Percentiles rank a stretch among this genome's conserved stretches.
These are phyloP conservation scores for Onygenales sp. DNA, from an alignment of 2,329 filamentous ascomycete genomes.

Conservation along the genomic window DNA sequence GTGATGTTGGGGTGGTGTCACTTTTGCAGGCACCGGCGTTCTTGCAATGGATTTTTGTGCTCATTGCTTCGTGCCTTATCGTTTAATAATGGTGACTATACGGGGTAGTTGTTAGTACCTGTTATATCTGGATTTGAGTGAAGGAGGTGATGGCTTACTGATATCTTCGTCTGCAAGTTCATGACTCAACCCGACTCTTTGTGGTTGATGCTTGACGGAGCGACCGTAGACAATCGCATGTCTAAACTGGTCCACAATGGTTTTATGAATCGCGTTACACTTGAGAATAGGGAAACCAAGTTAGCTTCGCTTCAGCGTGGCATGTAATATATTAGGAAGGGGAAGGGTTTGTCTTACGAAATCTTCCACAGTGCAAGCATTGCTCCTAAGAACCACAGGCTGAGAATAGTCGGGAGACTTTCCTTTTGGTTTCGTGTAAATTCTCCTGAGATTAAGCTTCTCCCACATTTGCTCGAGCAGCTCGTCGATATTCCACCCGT, in stretches of 20 bases:
- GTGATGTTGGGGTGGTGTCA: no score
- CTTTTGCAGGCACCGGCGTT: neutral
- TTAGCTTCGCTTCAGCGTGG: neutral
- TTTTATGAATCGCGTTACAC: slow-evolving; percentile 97
- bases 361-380: slow-evolving; percentile 84
- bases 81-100: slow-evolving; percentile 28
- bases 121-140: neutral
- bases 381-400: slow-evolving; percentile 79
- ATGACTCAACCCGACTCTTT: slow-evolving; percentile 83
- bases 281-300: slow-evolving; percentile 25
- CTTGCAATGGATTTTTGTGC: neutral
- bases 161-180: slow-evolving; percentile 96
- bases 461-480: slow-evolving; percentile 98
- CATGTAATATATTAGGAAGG: neutral
- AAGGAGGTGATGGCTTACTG: slow-evolving; percentile 47
- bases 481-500: slow-evolving; percentile 97
- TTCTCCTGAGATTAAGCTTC: slow-evolving; percentile 77
- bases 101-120: neutral
- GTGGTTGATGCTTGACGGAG: slow-evolving; percentile 97
- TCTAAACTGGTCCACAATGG: slow-evolving; percentile 92
- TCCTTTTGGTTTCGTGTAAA: slow-evolving; percentile 98
- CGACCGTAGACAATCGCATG: slow-evolving; percentile 93
- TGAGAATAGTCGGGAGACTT: slow-evolving; percentile 83
- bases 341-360: slow-evolving; percentile 59
- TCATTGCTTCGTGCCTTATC: slow-evolving; percentile 12